Percentiles rank a stretch among this genome's conserved stretches.
Conservation (phyloP, 106 monocot genomes). For the Allium cepa region DNA sequence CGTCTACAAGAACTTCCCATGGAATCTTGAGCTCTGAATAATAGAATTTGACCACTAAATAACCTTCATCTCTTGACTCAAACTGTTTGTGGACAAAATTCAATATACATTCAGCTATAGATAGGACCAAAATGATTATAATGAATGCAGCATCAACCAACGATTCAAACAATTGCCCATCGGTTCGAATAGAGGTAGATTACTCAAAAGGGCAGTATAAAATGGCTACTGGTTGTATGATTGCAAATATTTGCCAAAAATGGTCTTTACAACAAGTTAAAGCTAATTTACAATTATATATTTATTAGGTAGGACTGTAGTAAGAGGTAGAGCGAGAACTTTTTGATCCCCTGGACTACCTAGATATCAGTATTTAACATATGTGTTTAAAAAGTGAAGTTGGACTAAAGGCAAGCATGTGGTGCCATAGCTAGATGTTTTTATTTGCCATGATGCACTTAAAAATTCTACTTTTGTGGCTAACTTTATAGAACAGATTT, state of each 20-base stretch:
- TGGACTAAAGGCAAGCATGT: too few relatives aligned
- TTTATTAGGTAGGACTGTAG: too few relatives aligned
- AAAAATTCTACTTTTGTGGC: neutral
- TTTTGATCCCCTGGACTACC: too few relatives aligned
- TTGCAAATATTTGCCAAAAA: neutral
- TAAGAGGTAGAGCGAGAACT: too few relatives aligned
- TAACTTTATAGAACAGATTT: neutral
- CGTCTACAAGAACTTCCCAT: constrained; percentile 84
- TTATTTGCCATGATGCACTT: neutral
- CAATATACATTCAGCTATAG: constrained; percentile 5
- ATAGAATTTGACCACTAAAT: constrained; percentile 77
- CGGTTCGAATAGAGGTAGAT: neutral
- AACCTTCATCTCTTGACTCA: constrained; percentile 66
- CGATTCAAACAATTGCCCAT: neutral
- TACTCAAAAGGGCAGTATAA: neutral
- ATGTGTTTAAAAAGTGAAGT: too few relatives aligned
- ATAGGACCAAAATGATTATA: too few relatives aligned
- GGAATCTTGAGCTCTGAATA: constrained; percentile 70
- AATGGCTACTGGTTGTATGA: neutral
- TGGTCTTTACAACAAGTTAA: neutral
- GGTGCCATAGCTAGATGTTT: neutral
- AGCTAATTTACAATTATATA: neutral
- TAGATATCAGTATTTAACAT: too few relatives aligned
- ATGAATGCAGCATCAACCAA: constrained; percentile 16
- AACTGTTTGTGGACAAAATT: neutral